These are phyloP conservation scores for Strombidium stylifer DNA, from an alignment of 73 alveolate genomes.

Conservation along the genomic window DNA sequence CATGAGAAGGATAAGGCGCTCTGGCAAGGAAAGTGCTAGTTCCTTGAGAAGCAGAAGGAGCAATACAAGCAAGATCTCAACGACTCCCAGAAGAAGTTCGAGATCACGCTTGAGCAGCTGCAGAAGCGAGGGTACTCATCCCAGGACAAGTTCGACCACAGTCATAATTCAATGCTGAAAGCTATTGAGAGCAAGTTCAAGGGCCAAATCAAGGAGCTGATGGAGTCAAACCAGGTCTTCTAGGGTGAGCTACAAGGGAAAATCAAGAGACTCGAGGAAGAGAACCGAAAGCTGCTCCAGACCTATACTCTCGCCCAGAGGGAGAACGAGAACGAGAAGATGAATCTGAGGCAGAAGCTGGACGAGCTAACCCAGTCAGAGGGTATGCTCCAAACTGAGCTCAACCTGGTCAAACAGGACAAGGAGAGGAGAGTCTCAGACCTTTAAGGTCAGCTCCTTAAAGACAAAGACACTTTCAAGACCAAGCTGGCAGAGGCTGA, in stretches of 20 bases:
- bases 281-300: constrained; percentile 41
- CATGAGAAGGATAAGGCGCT: constrained; percentile 81
- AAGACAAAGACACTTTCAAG: constrained; percentile 53
- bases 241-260: constrained; percentile 39
- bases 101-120: constrained; percentile 63
- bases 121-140: constrained; percentile 60
- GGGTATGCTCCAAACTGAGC: constrained; percentile 31
- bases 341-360: constrained; percentile 46
- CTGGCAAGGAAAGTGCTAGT: constrained; percentile 80
- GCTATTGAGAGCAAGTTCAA: constrained; percentile 58
- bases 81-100: constrained; percentile 76
- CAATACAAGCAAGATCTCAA: constrained; percentile 60
- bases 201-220: constrained; percentile 61
- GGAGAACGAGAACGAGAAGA: constrained; percentile 46
- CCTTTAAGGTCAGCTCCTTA: constrained; percentile 37
- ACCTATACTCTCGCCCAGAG: constrained; percentile 43
- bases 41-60: constrained; percentile 68
- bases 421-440: constrained; percentile 56
- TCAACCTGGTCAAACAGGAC: constrained; percentile 54
- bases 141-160: constrained; percentile 54
- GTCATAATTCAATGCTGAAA: constrained; percentile 25
- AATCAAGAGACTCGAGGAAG: constrained; percentile 59
- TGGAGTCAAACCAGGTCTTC: constrained; percentile 40
- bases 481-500: constrained; percentile 52
- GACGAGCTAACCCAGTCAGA: constrained; percentile 53